Base-by-base conservation (phyloP, 1,284 basidiomycete species). In the Agaricales sp. region DNA sequence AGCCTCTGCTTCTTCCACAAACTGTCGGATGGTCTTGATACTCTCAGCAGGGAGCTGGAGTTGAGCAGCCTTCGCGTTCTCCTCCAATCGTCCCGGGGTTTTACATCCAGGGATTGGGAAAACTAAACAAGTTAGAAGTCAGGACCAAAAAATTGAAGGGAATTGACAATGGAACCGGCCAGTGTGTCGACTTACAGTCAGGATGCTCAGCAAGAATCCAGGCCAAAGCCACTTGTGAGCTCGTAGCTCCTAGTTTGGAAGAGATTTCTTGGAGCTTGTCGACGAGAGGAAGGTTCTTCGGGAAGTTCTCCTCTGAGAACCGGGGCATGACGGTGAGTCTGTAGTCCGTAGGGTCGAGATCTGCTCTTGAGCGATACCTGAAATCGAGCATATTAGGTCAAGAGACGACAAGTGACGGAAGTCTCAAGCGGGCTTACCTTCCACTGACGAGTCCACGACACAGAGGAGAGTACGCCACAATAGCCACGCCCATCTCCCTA, bases 401-500 rank as follows among this genome's bases (percentile, higher is more conserved):
- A 35, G 30, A 35, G n/a, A 8, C 30, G n/a, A n/a, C 30, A 8
- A 8, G 11, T 35, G 30, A 66, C 46, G 48, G 68, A 3, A n/a
- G 37, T n/a, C 24, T 18, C 16, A 4, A 2, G 57, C 62, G 41
- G 26, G 66, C 67, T 55, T 70, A 67, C 52, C 59, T 57, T 2
- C 78, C 77, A 0, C 72, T 72, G 19, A 81, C 56, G 23, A 81
- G 59, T 0, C 78, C 79, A 2, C 73, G 63, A 1, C 73, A 73
- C 14, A 78, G 63, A 0, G 73, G 74, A 21, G 68, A 70, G 39
- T 59, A 60, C 30, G 58, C 57, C 4, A 60, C 55, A 18, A 59
- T 46, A 3, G 49, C 50, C 1, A 59, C 50, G 2, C 58, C 57
- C 8, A 50, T 39, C 51, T 56, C 57, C 4, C 50, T 18, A 22